phyloP scores from a whole-genome alignment of 345 rosid species.

The Sisymbrium irio region DNA sequence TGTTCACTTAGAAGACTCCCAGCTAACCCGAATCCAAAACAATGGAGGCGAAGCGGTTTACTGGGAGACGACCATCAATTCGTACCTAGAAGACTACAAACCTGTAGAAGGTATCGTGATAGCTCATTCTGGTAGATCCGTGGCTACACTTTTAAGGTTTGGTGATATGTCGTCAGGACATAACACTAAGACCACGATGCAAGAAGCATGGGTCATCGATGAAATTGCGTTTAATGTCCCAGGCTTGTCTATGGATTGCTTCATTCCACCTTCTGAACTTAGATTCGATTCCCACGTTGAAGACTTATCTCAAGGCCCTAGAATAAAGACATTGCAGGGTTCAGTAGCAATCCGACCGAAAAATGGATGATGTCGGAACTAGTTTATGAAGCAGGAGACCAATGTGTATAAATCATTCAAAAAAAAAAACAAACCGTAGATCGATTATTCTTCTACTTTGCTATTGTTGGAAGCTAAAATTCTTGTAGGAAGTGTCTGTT shows the following conservation, averaged over 20 bases:
- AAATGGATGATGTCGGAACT: conserved; percentile 27
- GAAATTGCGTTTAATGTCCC: conserved; percentile 70
- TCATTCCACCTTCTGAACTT: conserved; percentile 71
- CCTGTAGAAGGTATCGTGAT: conserved; percentile 71
- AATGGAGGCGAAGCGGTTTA: conserved; percentile 66
- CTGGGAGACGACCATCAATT: conserved; percentile 77
- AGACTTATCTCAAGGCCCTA: conserved; percentile 51
- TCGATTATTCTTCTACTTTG: conserved; percentile 13
- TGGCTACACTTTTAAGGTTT: conserved; percentile 66
- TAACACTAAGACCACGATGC: conserved; percentile 66
- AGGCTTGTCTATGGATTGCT: conserved; percentile 65
- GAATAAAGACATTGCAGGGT: conserved; percentile 32
- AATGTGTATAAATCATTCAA: conserved; percentile 27
- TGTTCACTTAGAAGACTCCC: conserved; percentile 68
- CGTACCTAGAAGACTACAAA: conserved; percentile 63
- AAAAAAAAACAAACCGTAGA: neutral
- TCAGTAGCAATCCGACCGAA: conserved; percentile 13
- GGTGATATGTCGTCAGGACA: conserved; percentile 67
- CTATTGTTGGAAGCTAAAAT: conserved; percentile 2
- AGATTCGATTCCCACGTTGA: conserved; percentile 48
- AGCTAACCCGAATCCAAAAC: conserved; percentile 65
- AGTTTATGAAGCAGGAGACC: neutral
- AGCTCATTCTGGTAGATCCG: conserved; percentile 68
- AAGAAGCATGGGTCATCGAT: conserved; percentile 76
- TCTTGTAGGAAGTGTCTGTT: conserved; percentile 32